These are phyloP conservation scores for Apium graveolens DNA, from an alignment of 129 eudicot species.

Conservation along the genomic window DNA sequence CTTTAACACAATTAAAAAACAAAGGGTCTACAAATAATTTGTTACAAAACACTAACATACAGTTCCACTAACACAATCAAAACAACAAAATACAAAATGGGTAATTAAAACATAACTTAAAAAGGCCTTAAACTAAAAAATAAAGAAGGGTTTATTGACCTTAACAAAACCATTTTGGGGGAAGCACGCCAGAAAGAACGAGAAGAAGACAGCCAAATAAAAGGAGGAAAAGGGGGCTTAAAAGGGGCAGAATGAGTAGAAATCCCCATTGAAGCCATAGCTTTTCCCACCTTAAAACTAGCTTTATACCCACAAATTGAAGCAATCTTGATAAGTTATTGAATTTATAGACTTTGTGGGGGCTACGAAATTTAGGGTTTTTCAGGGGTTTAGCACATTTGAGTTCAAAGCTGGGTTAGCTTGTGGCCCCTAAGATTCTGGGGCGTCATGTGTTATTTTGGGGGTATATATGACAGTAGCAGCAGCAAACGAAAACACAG, in stretches of 20 bases:
- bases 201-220: constrained; percentile 40
- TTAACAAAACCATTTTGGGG: constrained; percentile 26
- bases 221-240: constrained; percentile 37
- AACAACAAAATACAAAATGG: not conserved
- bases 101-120: not conserved
- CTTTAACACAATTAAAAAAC: not conserved
- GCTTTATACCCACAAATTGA: constrained; percentile 7
- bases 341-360: constrained; percentile 9
- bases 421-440: not conserved
- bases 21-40: not conserved
- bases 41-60: not conserved
- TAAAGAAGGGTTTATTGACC: constrained; percentile 20
- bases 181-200: constrained; percentile 24
- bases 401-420: not conserved
- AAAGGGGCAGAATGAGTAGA: constrained; percentile 47
- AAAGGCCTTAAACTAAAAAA: not conserved
- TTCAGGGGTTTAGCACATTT: constrained; percentile 13
- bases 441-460: not conserved
- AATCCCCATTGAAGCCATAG: constrained; percentile 55
- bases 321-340: constrained; percentile 64
- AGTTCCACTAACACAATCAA: not conserved
- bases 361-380: constrained; percentile 17
- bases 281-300: constrained; percentile 33
- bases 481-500: not conserved
- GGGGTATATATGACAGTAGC: not conserved